Conservation (phyloP, 306 rosid species). For the Lathyrus tuberosus region DNA sequence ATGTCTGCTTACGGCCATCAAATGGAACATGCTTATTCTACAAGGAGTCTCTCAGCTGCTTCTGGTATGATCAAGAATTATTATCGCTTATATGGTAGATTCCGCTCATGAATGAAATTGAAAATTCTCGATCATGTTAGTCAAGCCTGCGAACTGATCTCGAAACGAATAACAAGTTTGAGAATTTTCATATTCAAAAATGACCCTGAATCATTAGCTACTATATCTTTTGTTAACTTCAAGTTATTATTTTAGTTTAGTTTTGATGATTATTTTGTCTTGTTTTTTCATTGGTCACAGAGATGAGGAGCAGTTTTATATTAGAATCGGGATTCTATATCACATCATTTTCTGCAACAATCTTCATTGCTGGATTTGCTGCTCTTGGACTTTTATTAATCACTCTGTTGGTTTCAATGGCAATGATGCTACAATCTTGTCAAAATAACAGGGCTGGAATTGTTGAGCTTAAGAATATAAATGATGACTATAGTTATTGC, state of each 20-base stretch:
- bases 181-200: background rate
- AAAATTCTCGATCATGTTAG: background rate
- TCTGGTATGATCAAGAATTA: constrained; percentile 50
- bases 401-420: constrained; percentile 65
- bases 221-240: too few species aligned
- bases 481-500: constrained; percentile 56
- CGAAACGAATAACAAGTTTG: background rate
- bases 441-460: constrained; percentile 61
- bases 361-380: constrained; percentile 60
- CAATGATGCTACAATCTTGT: constrained; percentile 87
- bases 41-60: constrained; percentile 57
- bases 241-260: background rate
- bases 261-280: constrained; percentile 33
- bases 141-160: background rate
- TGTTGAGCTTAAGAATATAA: constrained; percentile 48
- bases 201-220: too few species aligned
- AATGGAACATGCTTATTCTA: constrained; percentile 64
- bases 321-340: constrained; percentile 82
- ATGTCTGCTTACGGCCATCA: constrained; percentile 76
- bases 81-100: background rate
- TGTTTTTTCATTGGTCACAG: constrained; percentile 49
- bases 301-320: constrained; percentile 59
- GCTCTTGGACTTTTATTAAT: constrained; percentile 63
- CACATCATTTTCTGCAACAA: constrained; percentile 68
- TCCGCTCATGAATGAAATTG: background rate